phyloP scores from a whole-genome alignment of 768 basidiomycete genomes.

The Tylopilus sp. region DNA sequence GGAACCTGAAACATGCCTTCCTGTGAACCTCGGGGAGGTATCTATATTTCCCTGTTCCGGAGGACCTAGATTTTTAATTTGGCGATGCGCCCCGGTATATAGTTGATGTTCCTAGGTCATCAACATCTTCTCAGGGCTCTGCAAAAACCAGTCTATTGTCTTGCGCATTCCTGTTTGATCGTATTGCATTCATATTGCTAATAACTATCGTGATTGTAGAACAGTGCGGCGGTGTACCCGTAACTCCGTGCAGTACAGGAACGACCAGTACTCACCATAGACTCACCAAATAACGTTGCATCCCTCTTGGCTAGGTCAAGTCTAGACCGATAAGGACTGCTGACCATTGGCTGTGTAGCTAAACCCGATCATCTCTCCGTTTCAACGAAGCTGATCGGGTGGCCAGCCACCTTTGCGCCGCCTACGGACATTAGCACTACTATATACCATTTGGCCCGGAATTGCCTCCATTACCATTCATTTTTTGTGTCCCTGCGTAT shows the following conservation, averaged over 20 bases:
- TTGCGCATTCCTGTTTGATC: background rate
- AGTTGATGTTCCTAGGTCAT: background rate
- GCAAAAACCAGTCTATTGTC: background rate
- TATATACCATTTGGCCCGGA: too few relatives aligned
- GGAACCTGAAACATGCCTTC: conserved; percentile 9
- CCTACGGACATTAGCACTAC: too few relatives aligned
- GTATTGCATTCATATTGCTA: background rate
- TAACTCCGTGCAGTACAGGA: background rate
- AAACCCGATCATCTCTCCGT: too few relatives aligned
- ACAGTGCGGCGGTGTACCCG: background rate
- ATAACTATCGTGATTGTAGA: background rate
- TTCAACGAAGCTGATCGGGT: too few relatives aligned
- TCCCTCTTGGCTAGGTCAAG: too few relatives aligned
- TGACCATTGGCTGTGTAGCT: too few relatives aligned
- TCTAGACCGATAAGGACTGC: too few relatives aligned
- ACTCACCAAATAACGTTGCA: too few relatives aligned
- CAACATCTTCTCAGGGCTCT: background rate
- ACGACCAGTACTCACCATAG: too few relatives aligned
- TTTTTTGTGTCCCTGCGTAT: too few relatives aligned
- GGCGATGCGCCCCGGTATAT: background rate
- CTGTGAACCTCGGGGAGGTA: background rate
- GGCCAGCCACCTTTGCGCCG: too few relatives aligned
- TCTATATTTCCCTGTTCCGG: background rate
- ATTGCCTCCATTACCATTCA: too few relatives aligned
- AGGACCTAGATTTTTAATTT: background rate